A percentile compares a stretch with the other conserved stretches of the same genome.
These are phyloP conservation scores for Fusarium subglutinans DNA, from an alignment of 2,329 filamentous ascomycete genomes.

Conservation along the genomic window DNA sequence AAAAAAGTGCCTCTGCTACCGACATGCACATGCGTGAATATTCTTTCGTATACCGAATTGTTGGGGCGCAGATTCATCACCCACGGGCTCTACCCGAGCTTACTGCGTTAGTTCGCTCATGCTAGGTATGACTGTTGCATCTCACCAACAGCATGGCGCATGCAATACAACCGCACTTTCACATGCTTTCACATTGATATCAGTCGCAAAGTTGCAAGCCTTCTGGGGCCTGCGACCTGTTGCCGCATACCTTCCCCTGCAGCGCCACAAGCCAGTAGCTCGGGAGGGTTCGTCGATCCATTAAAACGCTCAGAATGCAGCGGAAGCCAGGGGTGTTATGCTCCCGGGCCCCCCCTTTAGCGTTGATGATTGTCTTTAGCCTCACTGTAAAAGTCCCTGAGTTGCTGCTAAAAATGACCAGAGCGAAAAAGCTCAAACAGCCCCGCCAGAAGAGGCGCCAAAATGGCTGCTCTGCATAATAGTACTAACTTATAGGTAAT, in stretches of 20 bases:
- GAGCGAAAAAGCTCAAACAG: constrained; percentile 6
- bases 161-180: constrained; percentile 41
- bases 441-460: constrained; percentile 21
- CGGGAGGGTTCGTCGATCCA: constrained; percentile 6
- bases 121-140: neutral
- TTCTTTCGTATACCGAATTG: constrained; percentile 19
- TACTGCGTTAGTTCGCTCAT: neutral
- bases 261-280: constrained; percentile 32
- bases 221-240: neutral
- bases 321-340: constrained; percentile 18
- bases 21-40: neutral
- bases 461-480: constrained; percentile 9
- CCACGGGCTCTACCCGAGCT: constrained; percentile 30
- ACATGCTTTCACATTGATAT: constrained; percentile 31
- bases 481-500: neutral
- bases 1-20: constrained; percentile 4
- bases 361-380: constrained; percentile 13
- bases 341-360: constrained; percentile 23
- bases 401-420: constrained; percentile 10
- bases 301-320: constrained; percentile 22
- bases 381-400: constrained; percentile 21
- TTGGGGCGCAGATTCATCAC: constrained; percentile 32
- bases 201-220: constrained; percentile 9
- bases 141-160: constrained; percentile 34
- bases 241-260: constrained; percentile 20